These are phyloP conservation scores for Maudiozyma bulderi DNA, from an alignment of 805 yeast species.

Conservation along the genomic window DNA sequence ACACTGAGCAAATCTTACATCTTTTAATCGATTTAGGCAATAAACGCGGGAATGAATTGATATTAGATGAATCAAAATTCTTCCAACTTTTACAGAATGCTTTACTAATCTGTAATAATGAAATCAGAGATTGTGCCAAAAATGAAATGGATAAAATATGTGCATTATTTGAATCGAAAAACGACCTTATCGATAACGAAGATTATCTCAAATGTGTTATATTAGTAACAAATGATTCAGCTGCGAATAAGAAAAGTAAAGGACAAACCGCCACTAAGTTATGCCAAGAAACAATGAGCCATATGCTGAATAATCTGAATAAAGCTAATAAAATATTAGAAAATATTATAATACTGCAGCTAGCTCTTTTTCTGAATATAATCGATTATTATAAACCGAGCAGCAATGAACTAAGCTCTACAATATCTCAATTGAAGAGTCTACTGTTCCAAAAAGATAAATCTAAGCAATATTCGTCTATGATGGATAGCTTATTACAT, in stretches of 20 bases:
- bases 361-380: slow-evolving; percentile 14
- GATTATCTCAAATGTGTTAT: slow-evolving; percentile 14
- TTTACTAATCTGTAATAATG: too few relatives aligned
- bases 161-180: neutral
- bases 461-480: neutral
- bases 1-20: neutral
- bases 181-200: neutral
- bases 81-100: too few relatives aligned
- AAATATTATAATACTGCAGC: slow-evolving; percentile 9
- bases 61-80: too few relatives aligned
- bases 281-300: too few relatives aligned
- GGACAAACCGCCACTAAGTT: neutral
- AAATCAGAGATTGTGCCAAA: neutral
- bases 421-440: neutral
- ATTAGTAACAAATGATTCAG: slow-evolving; percentile 15
- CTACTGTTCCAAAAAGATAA: neutral
- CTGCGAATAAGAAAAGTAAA: neutral
- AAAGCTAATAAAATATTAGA: neutral
- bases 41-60: neutral
- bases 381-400: neutral
- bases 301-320: too few relatives aligned
- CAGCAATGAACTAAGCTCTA: neutral
- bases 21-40: neutral
- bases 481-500: neutral
- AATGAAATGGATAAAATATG: neutral